These are phyloP conservation scores for Fusarium oligoseptatum DNA, from an alignment of 2,329 filamentous ascomycete genomes.

Conservation along the genomic window DNA sequence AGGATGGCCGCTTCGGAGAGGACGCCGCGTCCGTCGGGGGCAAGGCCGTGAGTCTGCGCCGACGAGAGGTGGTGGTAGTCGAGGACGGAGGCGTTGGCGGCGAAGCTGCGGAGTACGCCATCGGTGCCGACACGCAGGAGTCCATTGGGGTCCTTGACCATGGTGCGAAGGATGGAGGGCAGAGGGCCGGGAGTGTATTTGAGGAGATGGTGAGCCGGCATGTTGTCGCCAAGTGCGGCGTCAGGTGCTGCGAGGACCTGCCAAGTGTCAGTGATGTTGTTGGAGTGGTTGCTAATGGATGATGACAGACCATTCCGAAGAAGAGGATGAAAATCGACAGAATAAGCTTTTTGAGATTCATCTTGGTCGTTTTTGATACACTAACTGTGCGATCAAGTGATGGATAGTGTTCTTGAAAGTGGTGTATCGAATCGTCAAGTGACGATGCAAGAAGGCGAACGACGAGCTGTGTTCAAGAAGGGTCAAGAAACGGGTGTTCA, in stretches of 20 bases:
- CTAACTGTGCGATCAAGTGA: background rate
- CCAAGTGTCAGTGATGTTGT: background rate
- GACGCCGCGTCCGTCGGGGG: constrained; percentile 5
- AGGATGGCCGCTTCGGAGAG: constrained; percentile 4
- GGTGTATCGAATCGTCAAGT: background rate
- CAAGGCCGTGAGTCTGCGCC: constrained; percentile 1
- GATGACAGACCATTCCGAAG: background rate
- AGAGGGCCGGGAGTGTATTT: constrained; percentile 9
- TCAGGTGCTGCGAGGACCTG: background rate
- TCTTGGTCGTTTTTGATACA: background rate
- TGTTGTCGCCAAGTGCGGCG: background rate
- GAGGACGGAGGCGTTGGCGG: constrained; percentile 14
- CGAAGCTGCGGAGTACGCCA: constrained; percentile 20
- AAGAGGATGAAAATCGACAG: background rate
- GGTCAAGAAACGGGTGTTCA: background rate
- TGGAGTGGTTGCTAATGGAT: background rate
- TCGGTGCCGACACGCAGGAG: background rate
- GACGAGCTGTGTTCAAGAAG: background rate
- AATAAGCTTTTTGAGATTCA: background rate
- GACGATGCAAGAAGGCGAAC: background rate
- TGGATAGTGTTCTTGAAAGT: background rate
- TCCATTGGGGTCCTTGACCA: constrained; percentile 14
- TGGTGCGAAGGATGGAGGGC: constrained; percentile 1
- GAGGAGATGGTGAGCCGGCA: constrained; percentile 5
- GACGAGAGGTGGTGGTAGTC: constrained; percentile 10